Percentiles rank a stretch among this genome's conserved stretches.
These are phyloP conservation scores for Arbutus unedo DNA, from an alignment of 148 eudicot species.

Conservation along the genomic window DNA sequence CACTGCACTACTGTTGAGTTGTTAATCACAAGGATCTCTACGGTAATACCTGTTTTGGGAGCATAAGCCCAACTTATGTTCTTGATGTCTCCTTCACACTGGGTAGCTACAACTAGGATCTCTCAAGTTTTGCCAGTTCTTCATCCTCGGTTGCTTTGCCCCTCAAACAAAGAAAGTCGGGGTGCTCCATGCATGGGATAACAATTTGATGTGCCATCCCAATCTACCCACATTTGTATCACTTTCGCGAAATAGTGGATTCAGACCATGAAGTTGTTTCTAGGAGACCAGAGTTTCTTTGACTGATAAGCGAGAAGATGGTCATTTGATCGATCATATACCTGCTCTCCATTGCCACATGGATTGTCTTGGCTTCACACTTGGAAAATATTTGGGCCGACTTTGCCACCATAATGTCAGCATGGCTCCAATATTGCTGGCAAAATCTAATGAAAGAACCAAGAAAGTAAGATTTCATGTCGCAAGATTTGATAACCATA, in stretches of 20 bases:
- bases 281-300: conserved; percentile 8
- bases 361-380: conserved; percentile 14
- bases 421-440: conserved; percentile 8
- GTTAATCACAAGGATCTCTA: conserved; percentile 6
- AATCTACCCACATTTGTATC: conserved; percentile 11
- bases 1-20: background rate
- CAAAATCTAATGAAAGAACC: background rate
- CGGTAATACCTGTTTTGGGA: conserved; percentile 7
- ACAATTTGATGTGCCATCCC: conserved; percentile 12
- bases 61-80: conserved; percentile 4
- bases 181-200: conserved; percentile 4
- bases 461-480: conserved; percentile 5
- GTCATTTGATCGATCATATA: background rate
- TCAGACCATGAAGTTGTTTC: conserved; percentile 10
- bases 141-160: background rate
- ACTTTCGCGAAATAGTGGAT: background rate
- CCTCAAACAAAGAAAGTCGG: no score
- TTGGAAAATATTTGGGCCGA: background rate
- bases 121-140: conserved; percentile 10
- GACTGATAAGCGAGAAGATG: background rate
- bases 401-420: background rate
- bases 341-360: conserved; percentile 9
- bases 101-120: background rate
- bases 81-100: background rate
- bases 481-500: background rate